Evolutionary conservation across 176 grass and related monocot genomes (phyloP).

Genomic region (Eleusine coracana): DNA sequence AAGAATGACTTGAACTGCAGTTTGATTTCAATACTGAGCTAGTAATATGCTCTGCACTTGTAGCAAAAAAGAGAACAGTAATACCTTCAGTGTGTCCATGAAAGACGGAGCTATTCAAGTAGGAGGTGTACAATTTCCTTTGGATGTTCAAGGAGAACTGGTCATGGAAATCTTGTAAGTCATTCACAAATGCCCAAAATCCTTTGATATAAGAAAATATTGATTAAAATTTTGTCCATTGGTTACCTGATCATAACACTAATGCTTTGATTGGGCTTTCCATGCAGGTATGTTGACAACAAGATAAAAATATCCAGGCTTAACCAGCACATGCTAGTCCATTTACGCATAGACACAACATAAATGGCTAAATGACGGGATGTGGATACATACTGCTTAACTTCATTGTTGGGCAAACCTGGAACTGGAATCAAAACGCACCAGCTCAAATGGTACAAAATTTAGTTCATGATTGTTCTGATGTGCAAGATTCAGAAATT

Average conservation of each 20-base stretch:
- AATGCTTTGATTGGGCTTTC: conserved; percentile 17
- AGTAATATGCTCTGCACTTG: conserved; percentile 4
- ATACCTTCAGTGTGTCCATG: conserved; percentile 56
- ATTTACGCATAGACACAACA: conserved; percentile 65
- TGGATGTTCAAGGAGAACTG: conserved; percentile 55
- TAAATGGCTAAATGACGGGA: conserved; percentile 25
- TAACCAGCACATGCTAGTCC: conserved; percentile 58
- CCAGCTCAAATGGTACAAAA: neutral
- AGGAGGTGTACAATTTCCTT: conserved; percentile 62
- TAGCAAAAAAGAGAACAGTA: conserved; percentile 56
- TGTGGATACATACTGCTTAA: neutral
- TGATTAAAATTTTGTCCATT: neutral
- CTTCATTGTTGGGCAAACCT: neutral
- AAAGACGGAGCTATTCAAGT: conserved; percentile 56
- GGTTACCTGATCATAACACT: neutral
- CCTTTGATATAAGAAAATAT: neutral
- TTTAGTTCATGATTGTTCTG: neutral
- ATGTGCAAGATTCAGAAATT: neutral
- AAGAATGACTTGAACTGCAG: neutral
- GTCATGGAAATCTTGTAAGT: conserved; percentile 73
- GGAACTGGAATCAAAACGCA: neutral
- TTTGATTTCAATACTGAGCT: conserved; percentile 12
- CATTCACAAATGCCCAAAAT: conserved; percentile 10
- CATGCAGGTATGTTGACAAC: conserved; percentile 72
- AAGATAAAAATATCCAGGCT: conserved; percentile 77